phyloP scores from a whole-genome alignment of 2,329 filamentous ascomycete genomes.

The Diplodia corticola region DNA sequence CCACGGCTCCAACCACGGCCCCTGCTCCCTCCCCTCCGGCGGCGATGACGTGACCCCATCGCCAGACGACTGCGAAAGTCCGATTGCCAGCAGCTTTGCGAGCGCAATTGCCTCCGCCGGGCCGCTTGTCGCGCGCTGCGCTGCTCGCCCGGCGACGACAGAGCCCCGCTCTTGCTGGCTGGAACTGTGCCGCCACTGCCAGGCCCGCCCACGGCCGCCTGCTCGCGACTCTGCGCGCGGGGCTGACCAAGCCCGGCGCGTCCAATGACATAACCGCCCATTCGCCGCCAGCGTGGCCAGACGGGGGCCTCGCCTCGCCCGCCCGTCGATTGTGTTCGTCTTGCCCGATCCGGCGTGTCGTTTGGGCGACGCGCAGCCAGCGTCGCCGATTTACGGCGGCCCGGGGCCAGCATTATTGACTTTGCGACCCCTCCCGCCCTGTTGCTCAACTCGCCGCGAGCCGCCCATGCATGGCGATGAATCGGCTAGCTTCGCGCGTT shows the following conservation, averaged over 20 bases:
- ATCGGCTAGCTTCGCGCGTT: neutral
- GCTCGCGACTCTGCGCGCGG: slow-evolving; percentile 11
- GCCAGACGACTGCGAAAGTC: neutral
- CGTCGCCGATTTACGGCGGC: slow-evolving; percentile 11
- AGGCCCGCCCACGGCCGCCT: neutral
- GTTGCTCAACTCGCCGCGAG: neutral
- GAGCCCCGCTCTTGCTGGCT: neutral
- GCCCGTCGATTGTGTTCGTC: neutral
- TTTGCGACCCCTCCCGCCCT: slow-evolving; percentile 13
- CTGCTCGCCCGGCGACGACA: neutral
- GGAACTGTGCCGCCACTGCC: neutral
- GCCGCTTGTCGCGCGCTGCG: neutral
- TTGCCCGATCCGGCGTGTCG: neutral
- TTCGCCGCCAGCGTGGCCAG: slow-evolving; percentile 10
- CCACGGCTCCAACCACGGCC: slow-evolving; percentile 8
- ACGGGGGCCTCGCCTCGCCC: neutral
- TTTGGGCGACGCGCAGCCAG: neutral
- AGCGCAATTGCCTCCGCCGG: neutral
- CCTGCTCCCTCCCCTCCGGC: neutral
- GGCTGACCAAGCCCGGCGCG: slow-evolving; percentile 11
- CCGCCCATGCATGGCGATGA: neutral
- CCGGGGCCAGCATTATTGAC: neutral
- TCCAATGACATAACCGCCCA: slow-evolving; percentile 17
- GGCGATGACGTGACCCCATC: slow-evolving; percentile 16
- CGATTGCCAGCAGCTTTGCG: slow-evolving; percentile 2